A percentile compares a stretch with the other conserved stretches of the same genome.
Conservation (phyloP, 73 alveolate species). For the Durusdinium trenchii region DNA sequence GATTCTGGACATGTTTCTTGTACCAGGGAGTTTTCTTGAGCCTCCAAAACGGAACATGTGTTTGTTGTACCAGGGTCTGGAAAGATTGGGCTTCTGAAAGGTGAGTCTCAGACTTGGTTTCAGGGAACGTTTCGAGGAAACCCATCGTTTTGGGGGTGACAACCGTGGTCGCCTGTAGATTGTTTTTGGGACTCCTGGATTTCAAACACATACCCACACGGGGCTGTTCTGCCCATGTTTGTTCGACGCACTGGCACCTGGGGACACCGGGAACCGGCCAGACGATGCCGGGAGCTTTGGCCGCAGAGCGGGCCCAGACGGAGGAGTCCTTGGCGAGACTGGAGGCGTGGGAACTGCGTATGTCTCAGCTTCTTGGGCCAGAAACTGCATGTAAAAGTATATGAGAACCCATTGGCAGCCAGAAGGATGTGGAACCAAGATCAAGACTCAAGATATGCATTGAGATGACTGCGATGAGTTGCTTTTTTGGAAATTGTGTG, state of each 20-base stretch:
- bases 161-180: too few relatives aligned
- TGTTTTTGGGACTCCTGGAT: background rate
- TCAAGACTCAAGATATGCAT: background rate
- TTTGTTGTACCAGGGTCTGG: too few relatives aligned
- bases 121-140: too few relatives aligned
- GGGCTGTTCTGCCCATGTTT: background rate
- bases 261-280: too few relatives aligned
- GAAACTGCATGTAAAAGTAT: background rate
- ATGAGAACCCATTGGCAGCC: background rate
- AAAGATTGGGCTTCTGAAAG: too few relatives aligned
- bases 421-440: too few relatives aligned
- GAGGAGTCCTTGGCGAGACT: slow-evolving; percentile 10
- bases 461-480: background rate
- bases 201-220: background rate
- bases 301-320: background rate
- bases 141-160: too few relatives aligned
- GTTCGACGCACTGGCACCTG: too few relatives aligned
- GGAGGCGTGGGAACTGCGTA: background rate
- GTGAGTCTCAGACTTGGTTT: too few relatives aligned
- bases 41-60: background rate
- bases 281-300: slow-evolving; percentile 19
- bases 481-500: background rate
- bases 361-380: background rate
- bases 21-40: background rate
- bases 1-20: background rate